Base-by-base conservation (phyloP, 75 land plant species). In the Picea sitchensis region DNA sequence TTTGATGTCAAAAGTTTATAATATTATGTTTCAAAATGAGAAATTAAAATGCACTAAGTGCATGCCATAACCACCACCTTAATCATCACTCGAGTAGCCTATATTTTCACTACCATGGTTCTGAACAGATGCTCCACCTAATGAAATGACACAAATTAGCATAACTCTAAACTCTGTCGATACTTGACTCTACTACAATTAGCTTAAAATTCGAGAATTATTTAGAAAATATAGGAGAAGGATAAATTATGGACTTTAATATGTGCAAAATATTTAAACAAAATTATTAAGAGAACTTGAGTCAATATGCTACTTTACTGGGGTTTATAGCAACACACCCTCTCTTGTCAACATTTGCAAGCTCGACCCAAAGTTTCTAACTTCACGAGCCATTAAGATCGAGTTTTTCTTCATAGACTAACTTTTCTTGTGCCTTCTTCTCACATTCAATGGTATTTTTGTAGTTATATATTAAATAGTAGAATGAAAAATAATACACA, bases 311-410 rank as follows among this genome's bases (percentile, higher is more conserved):
- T 60, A 60, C 5, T 36, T 14, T 60, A 60, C 61, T 4, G 2
- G 61, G 61, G 20, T 60, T 60, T 60, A 4, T 82, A 54, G 75
- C 76, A 62, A 78, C 79, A 76, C 82, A 61, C 17, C 78, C 44
- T 78, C 91, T 87, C 75, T 85, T 85, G 17, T 94, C 92, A 41
- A 75, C 58, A 81, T 81, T 91, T 59, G 87, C 81, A 34, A 84
- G 64, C 34, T 94, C 94, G 77, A 91, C 95, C 12, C 89, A 86
- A 20, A 92, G 87, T 73, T 95, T 95, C 83, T 92, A 26, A 94
- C 67, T 80, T 94, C 95, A 32, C 93, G 86, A 54, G 98, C 92
- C 93, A 91, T 88, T 30, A 86, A 84, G 58, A 91, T 80, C 61
- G 92, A 75, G 58, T 94, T 94, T 34, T 90, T 87, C 78, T 92